Base-by-base conservation (phyloP, 2,329 filamentous ascomycete species). In the Cladosporium sp. region DNA sequence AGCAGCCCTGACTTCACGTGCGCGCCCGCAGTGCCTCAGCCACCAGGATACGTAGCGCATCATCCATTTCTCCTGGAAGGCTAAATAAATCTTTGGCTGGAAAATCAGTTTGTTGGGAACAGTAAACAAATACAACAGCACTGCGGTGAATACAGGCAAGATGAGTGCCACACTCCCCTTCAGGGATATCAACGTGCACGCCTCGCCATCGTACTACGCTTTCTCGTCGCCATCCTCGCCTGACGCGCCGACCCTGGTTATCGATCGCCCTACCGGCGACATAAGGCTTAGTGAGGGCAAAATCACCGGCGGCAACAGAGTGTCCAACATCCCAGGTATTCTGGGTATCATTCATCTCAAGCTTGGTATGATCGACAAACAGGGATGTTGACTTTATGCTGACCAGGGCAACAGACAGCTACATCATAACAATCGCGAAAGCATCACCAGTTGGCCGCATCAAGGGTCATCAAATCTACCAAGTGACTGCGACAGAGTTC, bases 391-490 rank as follows among this genome's bases (percentile, higher is more conserved):
- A 22, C 6, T 9, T 53, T 50, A 37, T 32, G 47, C 45, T 47
- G n/a, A 60, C 36, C 22, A 25, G 28, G 10, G 44, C 15, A 17
- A 84, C 84, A 86, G 84, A 99, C 81, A 97, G 96, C 75, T 99
- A 99, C 81, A 88, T 96, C 70, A 89, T 99, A 70, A 83, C 96
- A 70, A 96, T 99, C 73, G 97, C 90, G 66, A 97, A 99, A 76
- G 90, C 91, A 57, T 86, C 92, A 71, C 89, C 91, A 36, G 86
- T 97, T 74, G 94, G 93, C 60, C 85, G 92, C 57, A 83, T 99
- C 65, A 94, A 93, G 75, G 94, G 94, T 62, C 91, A 99, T 74
- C 95, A 94, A 86, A 86, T 97, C 25, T 97, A 97, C 83, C 95
- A 91, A 75, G 84, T 99, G 65, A 80, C 90, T 65, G 83, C 90